Percentiles rank a stretch among this genome's conserved stretches.
Conservation (phyloP, 2,329 filamentous ascomycete genomes). For the Arthroderma sp. region DNA sequence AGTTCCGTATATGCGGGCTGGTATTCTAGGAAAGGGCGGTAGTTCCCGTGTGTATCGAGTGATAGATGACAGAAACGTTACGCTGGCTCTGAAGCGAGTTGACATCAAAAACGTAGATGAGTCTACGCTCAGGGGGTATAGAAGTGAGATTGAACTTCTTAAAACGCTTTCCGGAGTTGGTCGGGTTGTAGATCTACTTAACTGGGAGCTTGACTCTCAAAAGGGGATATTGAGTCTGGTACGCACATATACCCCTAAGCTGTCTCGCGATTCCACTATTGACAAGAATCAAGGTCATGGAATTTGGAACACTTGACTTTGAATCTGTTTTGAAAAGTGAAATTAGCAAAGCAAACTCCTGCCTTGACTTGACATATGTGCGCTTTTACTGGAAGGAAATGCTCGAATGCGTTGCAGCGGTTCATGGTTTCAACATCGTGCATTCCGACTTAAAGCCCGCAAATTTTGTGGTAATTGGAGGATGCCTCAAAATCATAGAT, state of each 20-base stretch:
- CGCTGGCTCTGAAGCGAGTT: constrained; percentile 77
- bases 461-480: constrained; percentile 77
- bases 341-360: constrained; percentile 51
- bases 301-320: constrained; percentile 78
- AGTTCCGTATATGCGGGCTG: constrained; percentile 67
- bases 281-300: constrained; percentile 42
- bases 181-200: constrained; percentile 66
- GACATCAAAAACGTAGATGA: constrained; percentile 73
- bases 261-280: not conserved
- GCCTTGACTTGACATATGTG: constrained; percentile 68
- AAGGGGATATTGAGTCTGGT: constrained; percentile 65
- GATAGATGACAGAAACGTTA: constrained; percentile 77
- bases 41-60: constrained; percentile 82
- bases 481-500: constrained; percentile 67
- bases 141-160: constrained; percentile 77
- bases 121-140: constrained; percentile 61
- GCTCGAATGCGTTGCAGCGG: constrained; percentile 72
- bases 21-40: constrained; percentile 71
- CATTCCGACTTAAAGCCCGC: constrained; percentile 86
- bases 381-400: constrained; percentile 93
- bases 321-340: constrained; percentile 60
- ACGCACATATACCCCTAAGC: not conserved
- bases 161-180: constrained; percentile 63
- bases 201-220: constrained; percentile 76
- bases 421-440: constrained; percentile 73